These are phyloP conservation scores for Solanum chilense DNA, from an alignment of 257 asterid species.

Conservation along the genomic window DNA sequence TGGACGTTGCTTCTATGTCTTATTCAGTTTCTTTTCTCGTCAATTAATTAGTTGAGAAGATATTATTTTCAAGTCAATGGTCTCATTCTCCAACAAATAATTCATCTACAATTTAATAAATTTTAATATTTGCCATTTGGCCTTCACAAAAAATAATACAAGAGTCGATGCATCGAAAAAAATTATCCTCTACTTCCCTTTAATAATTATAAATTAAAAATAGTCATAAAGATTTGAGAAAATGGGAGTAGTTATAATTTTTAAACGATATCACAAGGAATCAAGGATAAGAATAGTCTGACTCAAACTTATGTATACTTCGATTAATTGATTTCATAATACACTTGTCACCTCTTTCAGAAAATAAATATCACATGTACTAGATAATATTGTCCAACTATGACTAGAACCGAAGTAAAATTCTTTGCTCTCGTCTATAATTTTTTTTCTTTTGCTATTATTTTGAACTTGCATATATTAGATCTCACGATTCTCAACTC, in stretches of 20 bases:
- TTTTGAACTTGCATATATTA: not conserved
- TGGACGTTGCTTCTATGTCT: not conserved
- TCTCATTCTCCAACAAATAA: not conserved
- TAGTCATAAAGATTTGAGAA: not conserved
- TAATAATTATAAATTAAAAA: too few relatives aligned
- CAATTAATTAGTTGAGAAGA: not conserved
- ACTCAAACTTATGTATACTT: not conserved
- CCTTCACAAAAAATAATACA: not conserved
- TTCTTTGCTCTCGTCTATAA: not conserved
- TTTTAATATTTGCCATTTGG: not conserved
- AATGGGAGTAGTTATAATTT: not conserved
- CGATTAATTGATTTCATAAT: not conserved
- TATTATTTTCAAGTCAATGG: not conserved
- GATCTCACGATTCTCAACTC: not conserved
- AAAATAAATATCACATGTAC: too few relatives aligned
- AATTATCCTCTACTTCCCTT: not conserved
- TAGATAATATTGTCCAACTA: not conserved
- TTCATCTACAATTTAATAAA: not conserved
- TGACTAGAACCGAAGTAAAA: not conserved
- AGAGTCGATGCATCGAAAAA: not conserved
- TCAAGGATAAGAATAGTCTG: too few relatives aligned
- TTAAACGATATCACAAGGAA: not conserved
- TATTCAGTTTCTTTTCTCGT: not conserved
- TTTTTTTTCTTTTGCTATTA: not conserved
- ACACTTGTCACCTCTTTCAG: rapidly evolving